Base-by-base conservation (phyloP, 1,284 basidiomycete genomes). In the Caloboletus firmus region DNA sequence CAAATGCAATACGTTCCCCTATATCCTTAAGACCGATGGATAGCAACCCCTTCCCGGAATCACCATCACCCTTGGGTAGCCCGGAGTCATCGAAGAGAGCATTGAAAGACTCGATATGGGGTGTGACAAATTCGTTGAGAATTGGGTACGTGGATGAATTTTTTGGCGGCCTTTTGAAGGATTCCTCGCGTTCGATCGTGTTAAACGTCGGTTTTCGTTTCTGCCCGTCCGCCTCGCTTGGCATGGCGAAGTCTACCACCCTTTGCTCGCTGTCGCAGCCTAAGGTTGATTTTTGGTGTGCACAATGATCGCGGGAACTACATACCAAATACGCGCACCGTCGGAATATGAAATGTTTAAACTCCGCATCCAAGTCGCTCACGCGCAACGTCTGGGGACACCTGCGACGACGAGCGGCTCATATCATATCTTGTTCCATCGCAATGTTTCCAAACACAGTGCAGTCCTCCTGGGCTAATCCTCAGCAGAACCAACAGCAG, bases 71-170 rank as follows among this genome's bases (percentile, higher is more conserved):
- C 44, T 74, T 70, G 65, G 82, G 85, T 58, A 87, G 69, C 7
- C 84, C 87, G 49, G 86, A 90, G 63, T 93, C 91, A 64, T 96
- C 92, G 68, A 97, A 93, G 31, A 99, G 81, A 12, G 94, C 89
- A 72, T 99, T 97, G 80, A 99, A 99, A 41, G 92, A 95, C 72
- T 98, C 91, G 59, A 99, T 84, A 70, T 98, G 95, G 11, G 97
- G 97, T 30, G 84, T 80, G 52, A 98, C 92, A 63, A 99, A 93
- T 73, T 97, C 93, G 63, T 96, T 93, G 53, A 99, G 80, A 53
- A 93, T 91, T 17, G 87, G 85, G 54, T 93, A 86, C 17, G 87
- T 85, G 36, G 89, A 82, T 20, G 82, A 83, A 45, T 83, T 74
- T 61, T 79, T 78, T 18, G 89, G 81, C 0, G 97, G 97, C 54